Conservation (phyloP, 371 early-diverging fungal genomes). For the Rhizopus delemar region DNA sequence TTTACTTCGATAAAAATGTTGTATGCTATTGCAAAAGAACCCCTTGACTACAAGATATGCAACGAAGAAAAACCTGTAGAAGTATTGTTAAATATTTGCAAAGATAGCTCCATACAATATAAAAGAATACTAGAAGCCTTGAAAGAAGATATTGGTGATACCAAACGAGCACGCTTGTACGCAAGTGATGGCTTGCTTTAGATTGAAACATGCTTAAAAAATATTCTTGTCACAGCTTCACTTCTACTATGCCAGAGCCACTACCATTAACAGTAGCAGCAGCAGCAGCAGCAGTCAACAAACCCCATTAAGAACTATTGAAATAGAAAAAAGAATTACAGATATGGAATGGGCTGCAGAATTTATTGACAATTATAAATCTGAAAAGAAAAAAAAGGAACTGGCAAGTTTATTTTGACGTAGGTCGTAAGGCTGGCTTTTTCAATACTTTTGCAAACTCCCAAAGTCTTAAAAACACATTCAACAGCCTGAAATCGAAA, state of each 20-base stretch:
- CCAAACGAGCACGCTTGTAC: conserved; percentile 13
- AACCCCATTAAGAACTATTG: conserved; percentile 7
- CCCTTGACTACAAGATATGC: too few species aligned
- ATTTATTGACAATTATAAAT: not conserved
- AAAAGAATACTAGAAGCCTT: conserved; percentile 18
- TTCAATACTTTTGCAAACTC: not conserved
- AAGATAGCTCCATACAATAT: conserved; percentile 6
- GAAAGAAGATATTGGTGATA: conserved; percentile 12
- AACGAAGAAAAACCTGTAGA: conserved; percentile 5
- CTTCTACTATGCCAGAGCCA: conserved; percentile 9
- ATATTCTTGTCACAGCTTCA: conserved; percentile 6
- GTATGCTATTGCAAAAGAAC: conserved; percentile 1
- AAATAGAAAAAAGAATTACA: conserved; percentile 3
- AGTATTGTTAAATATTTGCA: conserved; percentile 11
- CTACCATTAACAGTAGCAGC: too few species aligned
- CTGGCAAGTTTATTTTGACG: not conserved
- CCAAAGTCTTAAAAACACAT: not conserved
- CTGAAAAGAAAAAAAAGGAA: not conserved
- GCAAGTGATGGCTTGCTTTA: conserved; percentile 12
- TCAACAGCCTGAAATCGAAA: not conserved
- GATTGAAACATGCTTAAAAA: conserved; percentile 10
- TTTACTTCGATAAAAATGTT: conserved; percentile 15
- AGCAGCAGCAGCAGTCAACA: conserved; percentile 5
- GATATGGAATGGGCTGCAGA: not conserved
- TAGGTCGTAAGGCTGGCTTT: not conserved